These are phyloP conservation scores for Tausonia pullulans DNA, from an alignment of 1,284 basidiomycete species.

Conservation along the genomic window DNA sequence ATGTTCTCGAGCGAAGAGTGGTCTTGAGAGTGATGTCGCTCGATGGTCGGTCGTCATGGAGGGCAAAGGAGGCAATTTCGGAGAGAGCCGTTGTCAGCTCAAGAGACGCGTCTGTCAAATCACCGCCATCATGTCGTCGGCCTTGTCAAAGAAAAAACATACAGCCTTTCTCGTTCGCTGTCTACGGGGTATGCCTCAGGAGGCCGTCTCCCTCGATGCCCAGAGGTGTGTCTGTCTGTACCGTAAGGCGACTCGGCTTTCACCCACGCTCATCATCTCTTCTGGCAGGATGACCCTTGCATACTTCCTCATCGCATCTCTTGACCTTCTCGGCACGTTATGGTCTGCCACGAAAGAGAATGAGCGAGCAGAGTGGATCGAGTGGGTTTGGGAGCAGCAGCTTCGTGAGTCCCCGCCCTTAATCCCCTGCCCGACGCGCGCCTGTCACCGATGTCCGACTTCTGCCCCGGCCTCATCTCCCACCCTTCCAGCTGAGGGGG, in stretches of 20 bases:
- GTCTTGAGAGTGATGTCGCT: no score
- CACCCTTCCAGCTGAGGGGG: constrained; percentile 47
- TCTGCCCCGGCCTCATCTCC: constrained; percentile 37
- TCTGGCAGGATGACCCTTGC: constrained; percentile 54
- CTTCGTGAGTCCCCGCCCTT: constrained; percentile 31
- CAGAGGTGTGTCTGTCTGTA: constrained; percentile 28
- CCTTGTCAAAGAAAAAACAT: constrained; percentile 4
- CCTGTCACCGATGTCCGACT: background rate
- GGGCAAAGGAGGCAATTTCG: no score
- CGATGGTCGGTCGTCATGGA: no score
- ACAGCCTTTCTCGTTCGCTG: constrained; percentile 24
- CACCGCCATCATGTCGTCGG: background rate
- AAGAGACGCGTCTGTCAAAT: no score
- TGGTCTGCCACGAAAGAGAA: constrained; percentile 40
- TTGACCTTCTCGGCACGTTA: constrained; percentile 58
- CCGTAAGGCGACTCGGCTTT: background rate
- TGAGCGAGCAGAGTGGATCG: constrained; percentile 53
- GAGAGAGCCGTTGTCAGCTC: no score
- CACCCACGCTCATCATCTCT: background rate
- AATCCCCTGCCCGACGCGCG: background rate
- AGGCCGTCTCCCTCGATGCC: constrained; percentile 30
- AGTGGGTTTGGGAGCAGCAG: constrained; percentile 84
- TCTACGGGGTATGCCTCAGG: constrained; percentile 28
- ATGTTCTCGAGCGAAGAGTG: no score
- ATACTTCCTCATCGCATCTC: constrained; percentile 71